Conservation (phyloP, 768 basidiomycete species). For the Pulveroboletus sp. region DNA sequence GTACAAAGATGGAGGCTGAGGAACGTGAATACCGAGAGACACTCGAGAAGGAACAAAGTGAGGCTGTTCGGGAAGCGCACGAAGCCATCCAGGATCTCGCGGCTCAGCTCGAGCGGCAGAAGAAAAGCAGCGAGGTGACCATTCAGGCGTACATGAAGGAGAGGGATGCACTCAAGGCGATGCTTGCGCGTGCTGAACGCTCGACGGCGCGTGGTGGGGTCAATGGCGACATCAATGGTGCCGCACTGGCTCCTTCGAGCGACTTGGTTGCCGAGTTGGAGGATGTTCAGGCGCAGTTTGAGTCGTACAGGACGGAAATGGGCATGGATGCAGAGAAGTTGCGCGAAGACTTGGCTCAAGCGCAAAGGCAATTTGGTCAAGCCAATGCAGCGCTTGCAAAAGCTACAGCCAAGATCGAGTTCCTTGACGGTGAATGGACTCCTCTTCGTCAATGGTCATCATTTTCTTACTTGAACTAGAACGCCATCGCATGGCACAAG, state of each 20-base stretch:
- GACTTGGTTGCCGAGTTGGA: slow-evolving; percentile 60
- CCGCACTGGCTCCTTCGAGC: slow-evolving; percentile 15
- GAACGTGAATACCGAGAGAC: slow-evolving; percentile 72
- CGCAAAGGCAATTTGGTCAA: slow-evolving; percentile 68
- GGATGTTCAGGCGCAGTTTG: slow-evolving; percentile 78
- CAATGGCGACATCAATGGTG: slow-evolving; percentile 35
- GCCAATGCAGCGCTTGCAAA: slow-evolving; percentile 72
- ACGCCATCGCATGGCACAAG: slow-evolving; percentile 67
- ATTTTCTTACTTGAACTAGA: slow-evolving; percentile 39
- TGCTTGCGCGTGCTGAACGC: slow-evolving; percentile 58
- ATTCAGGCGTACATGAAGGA: slow-evolving; percentile 86
- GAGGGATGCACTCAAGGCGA: slow-evolving; percentile 75
- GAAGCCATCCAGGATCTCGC: slow-evolving; percentile 80
- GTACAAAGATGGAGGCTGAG: slow-evolving; percentile 79
- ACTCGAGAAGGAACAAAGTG: slow-evolving; percentile 71
- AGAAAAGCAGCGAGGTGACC: slow-evolving; percentile 63
- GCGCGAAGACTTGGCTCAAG: slow-evolving; percentile 62
- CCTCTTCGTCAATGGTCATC: neutral
- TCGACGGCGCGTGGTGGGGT: slow-evolving; percentile 13
- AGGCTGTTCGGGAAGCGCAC: slow-evolving; percentile 85
- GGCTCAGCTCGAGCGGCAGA: slow-evolving; percentile 74
- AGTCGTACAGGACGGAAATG: slow-evolving; percentile 78
- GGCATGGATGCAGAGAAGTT: slow-evolving; percentile 69
- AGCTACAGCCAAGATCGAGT: slow-evolving; percentile 79
- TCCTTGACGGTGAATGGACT: slow-evolving; percentile 60